phyloP scores from a whole-genome alignment of 2,329 filamentous ascomycete genomes.

The Capronia americana region DNA sequence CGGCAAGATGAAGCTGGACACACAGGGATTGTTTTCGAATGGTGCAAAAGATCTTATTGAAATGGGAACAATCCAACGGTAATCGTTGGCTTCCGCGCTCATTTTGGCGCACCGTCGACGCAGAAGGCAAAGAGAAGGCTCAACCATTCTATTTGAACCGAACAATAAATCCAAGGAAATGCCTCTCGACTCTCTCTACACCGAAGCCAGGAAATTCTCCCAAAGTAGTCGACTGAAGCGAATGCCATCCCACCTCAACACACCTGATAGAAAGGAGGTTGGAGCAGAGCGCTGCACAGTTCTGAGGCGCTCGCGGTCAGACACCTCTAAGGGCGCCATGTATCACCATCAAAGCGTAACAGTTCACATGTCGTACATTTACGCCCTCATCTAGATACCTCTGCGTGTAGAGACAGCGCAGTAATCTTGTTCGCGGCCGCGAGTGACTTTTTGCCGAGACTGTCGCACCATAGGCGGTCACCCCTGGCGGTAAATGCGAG shows the following conservation, averaged over 20 bases:
- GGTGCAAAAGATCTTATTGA: slow-evolving; percentile 25
- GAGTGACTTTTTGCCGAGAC: background rate
- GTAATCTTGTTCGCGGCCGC: background rate
- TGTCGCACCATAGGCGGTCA: background rate
- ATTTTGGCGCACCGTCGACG: background rate
- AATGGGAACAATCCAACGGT: slow-evolving; percentile 28
- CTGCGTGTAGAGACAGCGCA: background rate
- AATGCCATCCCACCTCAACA: background rate
- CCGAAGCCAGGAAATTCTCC: background rate
- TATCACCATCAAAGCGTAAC: background rate
- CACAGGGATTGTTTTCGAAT: slow-evolving; percentile 30
- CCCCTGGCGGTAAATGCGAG: background rate
- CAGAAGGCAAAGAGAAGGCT: background rate
- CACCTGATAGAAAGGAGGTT: background rate
- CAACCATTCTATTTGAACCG: background rate
- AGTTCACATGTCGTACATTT: background rate
- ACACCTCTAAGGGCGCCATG: background rate
- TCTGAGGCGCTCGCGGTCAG: background rate
- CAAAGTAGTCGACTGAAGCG: background rate
- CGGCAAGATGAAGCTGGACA: slow-evolving; percentile 28
- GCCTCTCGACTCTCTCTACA: background rate
- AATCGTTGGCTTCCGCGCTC: background rate
- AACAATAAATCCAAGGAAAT: background rate
- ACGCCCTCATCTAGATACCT: background rate
- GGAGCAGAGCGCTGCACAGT: background rate